These are phyloP conservation scores for Globisporangium middletonii DNA, from an alignment of 352 stramenopile species.

Conservation along the genomic window DNA sequence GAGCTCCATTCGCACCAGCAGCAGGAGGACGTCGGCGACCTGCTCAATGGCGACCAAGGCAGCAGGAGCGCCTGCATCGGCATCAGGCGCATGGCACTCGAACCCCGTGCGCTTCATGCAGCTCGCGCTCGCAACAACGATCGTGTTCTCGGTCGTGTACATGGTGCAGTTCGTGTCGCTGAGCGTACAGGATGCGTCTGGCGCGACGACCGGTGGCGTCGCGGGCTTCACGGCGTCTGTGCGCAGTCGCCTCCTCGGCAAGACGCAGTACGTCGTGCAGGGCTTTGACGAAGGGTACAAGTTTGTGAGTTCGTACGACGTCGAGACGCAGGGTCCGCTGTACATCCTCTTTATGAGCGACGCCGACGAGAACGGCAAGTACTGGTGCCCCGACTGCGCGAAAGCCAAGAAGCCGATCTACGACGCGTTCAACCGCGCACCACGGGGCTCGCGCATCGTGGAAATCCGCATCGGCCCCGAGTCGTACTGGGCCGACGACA, in stretches of 20 bases:
- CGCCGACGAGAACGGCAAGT: constrained; percentile 55
- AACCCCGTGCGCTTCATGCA: constrained; percentile 73
- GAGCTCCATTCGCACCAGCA: constrained; percentile 1
- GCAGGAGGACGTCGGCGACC: background rate
- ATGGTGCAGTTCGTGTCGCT: constrained; percentile 62
- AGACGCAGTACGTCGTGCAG: constrained; percentile 56
- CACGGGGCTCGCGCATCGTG: constrained; percentile 49
- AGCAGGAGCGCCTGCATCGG: background rate
- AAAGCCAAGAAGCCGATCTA: constrained; percentile 50
- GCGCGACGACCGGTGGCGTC: constrained; percentile 8
- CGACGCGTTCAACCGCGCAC: constrained; percentile 53
- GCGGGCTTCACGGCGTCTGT: constrained; percentile 21
- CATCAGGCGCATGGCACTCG: constrained; percentile 6
- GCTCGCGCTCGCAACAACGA: constrained; percentile 40
- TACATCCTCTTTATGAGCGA: constrained; percentile 80
- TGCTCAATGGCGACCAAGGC: constrained; percentile 2
- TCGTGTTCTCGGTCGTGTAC: constrained; percentile 61
- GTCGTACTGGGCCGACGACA: constrained; percentile 61
- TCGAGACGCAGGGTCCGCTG: constrained; percentile 48
- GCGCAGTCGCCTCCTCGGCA: constrained; percentile 31
- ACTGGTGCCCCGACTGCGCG: constrained; percentile 73
- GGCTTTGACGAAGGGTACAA: constrained; percentile 69
- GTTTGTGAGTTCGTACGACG: constrained; percentile 73
- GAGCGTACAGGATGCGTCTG: constrained; percentile 18
- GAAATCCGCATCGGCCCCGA: constrained; percentile 62